A percentile compares a stretch with the other conserved stretches of the same genome.
Conservation (phyloP, 176 grass and related monocot genomes). For the Oryza coarctata region DNA sequence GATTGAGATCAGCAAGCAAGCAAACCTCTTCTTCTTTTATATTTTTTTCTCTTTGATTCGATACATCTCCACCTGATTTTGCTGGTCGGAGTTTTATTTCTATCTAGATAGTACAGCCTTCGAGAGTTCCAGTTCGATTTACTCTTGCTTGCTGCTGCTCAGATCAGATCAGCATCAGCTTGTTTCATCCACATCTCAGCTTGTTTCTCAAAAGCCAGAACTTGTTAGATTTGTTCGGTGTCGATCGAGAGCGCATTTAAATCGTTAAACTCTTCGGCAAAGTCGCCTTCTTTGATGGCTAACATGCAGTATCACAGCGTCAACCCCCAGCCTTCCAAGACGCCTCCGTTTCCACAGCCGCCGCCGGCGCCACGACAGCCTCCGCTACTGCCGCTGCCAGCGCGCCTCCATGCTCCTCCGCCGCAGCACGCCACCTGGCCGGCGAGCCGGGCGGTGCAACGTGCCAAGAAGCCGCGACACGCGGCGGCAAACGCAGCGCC, state of each 20-base stretch:
- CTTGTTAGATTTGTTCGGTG: background rate
- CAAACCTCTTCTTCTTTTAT: background rate
- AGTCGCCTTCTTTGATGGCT: conserved; percentile 2
- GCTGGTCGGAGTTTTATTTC: background rate
- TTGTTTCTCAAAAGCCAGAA: background rate
- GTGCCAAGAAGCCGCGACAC: conserved; percentile 36
- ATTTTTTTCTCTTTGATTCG: background rate
- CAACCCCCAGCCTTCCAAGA: conserved; percentile 1
- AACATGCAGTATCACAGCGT: background rate
- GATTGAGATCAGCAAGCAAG: conserved; percentile 32
- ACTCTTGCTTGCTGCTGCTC: background rate
- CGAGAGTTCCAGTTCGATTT: background rate
- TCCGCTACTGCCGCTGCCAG: conserved; percentile 57
- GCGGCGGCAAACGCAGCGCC: background rate
- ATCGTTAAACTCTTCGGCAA: conserved; percentile 26
- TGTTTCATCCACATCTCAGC: background rate
- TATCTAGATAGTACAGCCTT: background rate
- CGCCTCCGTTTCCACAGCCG: conserved; percentile 18
- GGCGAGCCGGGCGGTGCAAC: background rate
- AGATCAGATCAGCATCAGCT: background rate
- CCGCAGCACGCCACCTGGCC: conserved; percentile 21
- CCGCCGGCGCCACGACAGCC: conserved; percentile 39
- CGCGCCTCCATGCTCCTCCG: background rate
- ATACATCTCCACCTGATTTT: conserved; percentile 6
- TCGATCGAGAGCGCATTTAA: conserved; percentile 37